Evolutionary conservation across 176 grass and related monocot species (phyloP).

Genomic region (Carex parvula): DNA sequence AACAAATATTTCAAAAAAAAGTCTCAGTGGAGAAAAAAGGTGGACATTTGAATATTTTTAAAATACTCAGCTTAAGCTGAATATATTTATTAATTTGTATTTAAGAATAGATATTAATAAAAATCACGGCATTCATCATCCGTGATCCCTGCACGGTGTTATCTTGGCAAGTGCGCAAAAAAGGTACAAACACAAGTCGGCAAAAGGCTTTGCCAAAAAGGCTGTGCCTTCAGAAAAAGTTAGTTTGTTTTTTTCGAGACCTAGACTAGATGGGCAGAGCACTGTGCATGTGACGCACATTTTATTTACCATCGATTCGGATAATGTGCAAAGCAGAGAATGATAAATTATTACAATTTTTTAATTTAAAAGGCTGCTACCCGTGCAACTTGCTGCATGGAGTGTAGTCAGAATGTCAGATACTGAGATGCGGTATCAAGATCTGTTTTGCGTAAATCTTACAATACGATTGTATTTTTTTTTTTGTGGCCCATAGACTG

Average conservation of each 20-base stretch:
- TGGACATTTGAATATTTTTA: too few species aligned
- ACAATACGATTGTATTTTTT: too few species aligned
- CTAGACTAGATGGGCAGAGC: not conserved
- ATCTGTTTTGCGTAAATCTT: not conserved
- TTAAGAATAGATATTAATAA: too few species aligned
- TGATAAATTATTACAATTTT: not conserved
- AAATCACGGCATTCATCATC: not conserved
- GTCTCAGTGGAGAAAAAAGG: too few species aligned
- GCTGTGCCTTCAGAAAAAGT: not conserved
- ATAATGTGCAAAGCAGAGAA: conserved; percentile 12
- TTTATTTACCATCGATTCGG: conserved; percentile 22
- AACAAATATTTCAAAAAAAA: too few species aligned
- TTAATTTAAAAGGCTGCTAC: not conserved
- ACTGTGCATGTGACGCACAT: conserved; percentile 4
- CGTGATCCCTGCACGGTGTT: not conserved
- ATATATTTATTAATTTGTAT: too few species aligned
- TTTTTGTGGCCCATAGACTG: too few species aligned
- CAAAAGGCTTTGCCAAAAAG: not conserved
- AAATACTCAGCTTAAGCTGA: too few species aligned
- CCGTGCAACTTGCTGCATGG: not conserved
- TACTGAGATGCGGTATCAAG: not conserved
- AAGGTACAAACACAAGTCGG: not conserved
- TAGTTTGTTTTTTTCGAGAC: not conserved
- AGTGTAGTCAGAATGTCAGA: not conserved
- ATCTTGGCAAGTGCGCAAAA: not conserved